These are phyloP conservation scores for Thozetella sp. DNA, from an alignment of 495 filamentous ascomycete species.

Conservation along the genomic window DNA sequence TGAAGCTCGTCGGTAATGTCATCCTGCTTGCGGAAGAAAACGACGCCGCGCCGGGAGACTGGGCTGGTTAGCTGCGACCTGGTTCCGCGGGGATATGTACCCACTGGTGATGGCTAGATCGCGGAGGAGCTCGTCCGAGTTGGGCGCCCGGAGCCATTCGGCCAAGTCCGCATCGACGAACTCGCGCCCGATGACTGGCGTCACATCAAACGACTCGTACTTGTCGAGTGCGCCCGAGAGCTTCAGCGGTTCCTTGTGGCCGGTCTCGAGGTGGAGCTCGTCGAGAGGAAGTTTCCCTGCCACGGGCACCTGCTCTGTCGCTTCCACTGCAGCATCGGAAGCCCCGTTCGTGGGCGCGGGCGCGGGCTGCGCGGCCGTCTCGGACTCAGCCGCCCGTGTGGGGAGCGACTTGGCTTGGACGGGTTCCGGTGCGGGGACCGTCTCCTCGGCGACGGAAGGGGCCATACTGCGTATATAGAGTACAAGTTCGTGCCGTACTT, in stretches of 20 bases:
- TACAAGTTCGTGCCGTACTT: not conserved
- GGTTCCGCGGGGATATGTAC: not conserved
- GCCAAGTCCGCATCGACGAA: slow-evolving; percentile 60
- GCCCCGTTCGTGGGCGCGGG: not conserved
- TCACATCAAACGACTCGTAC: slow-evolving; percentile 64
- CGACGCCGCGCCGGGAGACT: slow-evolving; percentile 82
- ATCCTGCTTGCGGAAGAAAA: slow-evolving; percentile 80
- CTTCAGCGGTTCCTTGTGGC: slow-evolving; percentile 44
- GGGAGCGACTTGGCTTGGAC: slow-evolving; percentile 2
- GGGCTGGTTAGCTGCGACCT: not conserved
- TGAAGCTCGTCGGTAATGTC: slow-evolving; percentile 63
- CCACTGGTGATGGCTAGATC: slow-evolving; percentile 60
- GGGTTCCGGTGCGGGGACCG: not conserved
- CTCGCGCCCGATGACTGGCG: slow-evolving; percentile 69
- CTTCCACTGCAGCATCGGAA: not conserved
- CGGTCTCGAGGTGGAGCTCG: slow-evolving; percentile 7
- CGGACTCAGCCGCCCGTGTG: not conserved
- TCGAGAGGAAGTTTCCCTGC: slow-evolving; percentile 7
- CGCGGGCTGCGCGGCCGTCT: not conserved
- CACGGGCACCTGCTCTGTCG: slow-evolving; percentile 1
- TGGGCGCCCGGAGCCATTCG: slow-evolving; percentile 63
- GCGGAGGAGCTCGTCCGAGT: slow-evolving; percentile 65
- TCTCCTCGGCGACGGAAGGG: not conserved
- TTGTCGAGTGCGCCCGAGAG: slow-evolving; percentile 55
- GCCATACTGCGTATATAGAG: not conserved